Evolutionary conservation across 495 filamentous ascomycete species (phyloP).

Genomic region (Durotheca rogersii): DNA sequence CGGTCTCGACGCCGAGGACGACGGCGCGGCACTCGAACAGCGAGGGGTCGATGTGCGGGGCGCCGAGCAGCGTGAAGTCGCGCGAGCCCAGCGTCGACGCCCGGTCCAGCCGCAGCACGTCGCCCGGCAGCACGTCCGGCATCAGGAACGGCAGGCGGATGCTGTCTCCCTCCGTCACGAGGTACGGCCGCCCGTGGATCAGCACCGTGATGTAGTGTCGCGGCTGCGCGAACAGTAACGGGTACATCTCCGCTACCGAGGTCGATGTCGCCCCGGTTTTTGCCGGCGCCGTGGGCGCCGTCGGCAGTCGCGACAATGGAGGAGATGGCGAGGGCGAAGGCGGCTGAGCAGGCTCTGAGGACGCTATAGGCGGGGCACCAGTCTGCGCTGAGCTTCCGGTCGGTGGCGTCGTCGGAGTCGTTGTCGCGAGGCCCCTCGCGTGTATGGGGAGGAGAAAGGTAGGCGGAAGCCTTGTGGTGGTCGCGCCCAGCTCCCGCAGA

Average conservation of each 20-base stretch:
- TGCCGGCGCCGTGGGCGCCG: slow-evolving; percentile 24
- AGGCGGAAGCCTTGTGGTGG: slow-evolving; percentile 36
- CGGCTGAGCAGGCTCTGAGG: slow-evolving; percentile 43
- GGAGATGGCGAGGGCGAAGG: slow-evolving; percentile 25
- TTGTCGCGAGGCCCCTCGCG: slow-evolving; percentile 15
- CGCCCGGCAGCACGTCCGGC: slow-evolving; percentile 77
- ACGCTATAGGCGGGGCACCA: slow-evolving; percentile 38
- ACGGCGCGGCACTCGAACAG: slow-evolving; percentile 82
- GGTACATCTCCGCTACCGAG: slow-evolving; percentile 67
- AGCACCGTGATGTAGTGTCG: slow-evolving; percentile 84
- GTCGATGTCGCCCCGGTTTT: too few species aligned
- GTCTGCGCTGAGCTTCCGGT: slow-evolving; percentile 25
- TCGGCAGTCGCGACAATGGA: slow-evolving; percentile 28
- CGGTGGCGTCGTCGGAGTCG: slow-evolving; percentile 26
- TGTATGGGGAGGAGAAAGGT: slow-evolving; percentile 38
- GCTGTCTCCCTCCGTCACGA: slow-evolving; percentile 81
- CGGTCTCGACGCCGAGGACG: slow-evolving; percentile 82
- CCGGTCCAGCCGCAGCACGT: slow-evolving; percentile 81
- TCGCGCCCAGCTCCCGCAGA: slow-evolving; percentile 47
- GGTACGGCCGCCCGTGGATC: slow-evolving; percentile 86
- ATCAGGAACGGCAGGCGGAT: slow-evolving; percentile 94
- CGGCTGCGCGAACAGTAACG: slow-evolving; percentile 73
- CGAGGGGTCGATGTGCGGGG: slow-evolving; percentile 73
- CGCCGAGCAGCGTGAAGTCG: slow-evolving; percentile 84
- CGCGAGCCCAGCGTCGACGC: slow-evolving; percentile 77